Conservation (phyloP, 225 moss, liverwort and hornwort species). For the Polytrichum commune region DNA sequence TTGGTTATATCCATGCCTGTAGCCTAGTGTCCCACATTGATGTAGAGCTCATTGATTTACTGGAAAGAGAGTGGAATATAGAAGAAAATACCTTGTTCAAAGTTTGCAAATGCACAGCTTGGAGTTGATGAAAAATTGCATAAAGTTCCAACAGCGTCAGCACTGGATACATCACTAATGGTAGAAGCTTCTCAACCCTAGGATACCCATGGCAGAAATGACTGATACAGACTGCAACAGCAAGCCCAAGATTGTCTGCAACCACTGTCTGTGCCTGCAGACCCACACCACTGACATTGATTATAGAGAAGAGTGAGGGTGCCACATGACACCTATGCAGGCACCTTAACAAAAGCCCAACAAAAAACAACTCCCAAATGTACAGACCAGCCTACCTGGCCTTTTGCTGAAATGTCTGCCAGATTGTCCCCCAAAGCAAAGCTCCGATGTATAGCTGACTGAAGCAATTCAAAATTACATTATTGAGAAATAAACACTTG, state of each 20-base stretch:
- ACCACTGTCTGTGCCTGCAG: slow-evolving; percentile 91
- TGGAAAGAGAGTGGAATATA: no score
- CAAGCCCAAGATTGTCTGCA: slow-evolving; percentile 87
- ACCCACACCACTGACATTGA: not conserved
- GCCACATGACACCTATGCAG: not conserved
- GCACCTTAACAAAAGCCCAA: no score
- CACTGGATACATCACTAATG: slow-evolving; percentile 59
- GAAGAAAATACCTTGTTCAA: slow-evolving; percentile 68
- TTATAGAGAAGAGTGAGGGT: not conserved
- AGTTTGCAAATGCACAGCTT: slow-evolving; percentile 80
- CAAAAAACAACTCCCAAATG: no score
- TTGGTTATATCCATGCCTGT: no score
- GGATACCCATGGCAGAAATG: slow-evolving; percentile 44
- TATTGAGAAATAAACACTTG: no score
- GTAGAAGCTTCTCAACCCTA: slow-evolving; percentile 49
- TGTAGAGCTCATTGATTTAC: no score
- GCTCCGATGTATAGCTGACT: slow-evolving; percentile 95
- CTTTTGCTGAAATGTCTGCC: slow-evolving; percentile 97
- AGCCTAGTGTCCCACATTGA: no score
- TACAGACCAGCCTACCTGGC: slow-evolving; percentile 55
- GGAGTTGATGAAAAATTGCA: slow-evolving; percentile 81
- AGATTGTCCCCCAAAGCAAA: slow-evolving; percentile 82
- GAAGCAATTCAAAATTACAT: not conserved
- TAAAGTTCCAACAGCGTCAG: slow-evolving; percentile 65
- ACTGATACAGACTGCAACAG: slow-evolving; percentile 66